Evolutionary conservation across 108 stramenopile genomes (phyloP).

Genomic region (Pseudonitzschia pungens): DNA sequence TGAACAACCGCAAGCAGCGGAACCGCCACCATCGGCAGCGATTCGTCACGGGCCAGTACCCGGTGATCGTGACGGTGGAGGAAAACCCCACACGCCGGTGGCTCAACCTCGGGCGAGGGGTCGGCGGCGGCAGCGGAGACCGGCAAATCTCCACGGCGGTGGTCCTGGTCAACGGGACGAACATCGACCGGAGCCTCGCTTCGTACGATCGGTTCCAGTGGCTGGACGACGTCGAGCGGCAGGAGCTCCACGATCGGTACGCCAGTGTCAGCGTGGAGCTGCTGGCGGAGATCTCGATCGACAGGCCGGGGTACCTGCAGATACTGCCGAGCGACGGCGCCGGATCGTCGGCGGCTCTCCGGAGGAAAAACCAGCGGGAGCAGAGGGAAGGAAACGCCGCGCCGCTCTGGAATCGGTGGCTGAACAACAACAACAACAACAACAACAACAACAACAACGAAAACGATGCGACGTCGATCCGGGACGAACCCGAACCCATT

Average conservation of each 20-base stretch:
- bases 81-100: constrained; percentile 73
- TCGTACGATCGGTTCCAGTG: constrained; percentile 73
- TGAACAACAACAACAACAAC: background rate
- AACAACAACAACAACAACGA: background rate
- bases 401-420: constrained; percentile 39
- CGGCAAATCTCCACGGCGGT: constrained; percentile 25
- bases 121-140: background rate
- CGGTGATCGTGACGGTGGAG: constrained; percentile 57
- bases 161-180: constrained; percentile 71
- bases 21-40: constrained; percentile 51
- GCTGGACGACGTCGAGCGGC: constrained; percentile 61
- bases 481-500: background rate
- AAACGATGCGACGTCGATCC: background rate
- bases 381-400: background rate
- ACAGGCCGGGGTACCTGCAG: constrained; percentile 79
- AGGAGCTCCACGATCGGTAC: constrained; percentile 57
- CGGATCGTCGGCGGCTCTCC: constrained; percentile 43
- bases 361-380: background rate
- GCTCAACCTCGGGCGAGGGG: constrained; percentile 39
- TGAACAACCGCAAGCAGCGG: background rate
- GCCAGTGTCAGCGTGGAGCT: constrained; percentile 67
- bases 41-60: constrained; percentile 73
- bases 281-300: constrained; percentile 68
- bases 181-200: constrained; percentile 59
- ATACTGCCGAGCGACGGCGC: constrained; percentile 52